Percentiles rank a stretch among this genome's conserved stretches.
These are phyloP conservation scores for Garcia nutans DNA, from an alignment of 345 rosid genomes.

Conservation along the genomic window DNA sequence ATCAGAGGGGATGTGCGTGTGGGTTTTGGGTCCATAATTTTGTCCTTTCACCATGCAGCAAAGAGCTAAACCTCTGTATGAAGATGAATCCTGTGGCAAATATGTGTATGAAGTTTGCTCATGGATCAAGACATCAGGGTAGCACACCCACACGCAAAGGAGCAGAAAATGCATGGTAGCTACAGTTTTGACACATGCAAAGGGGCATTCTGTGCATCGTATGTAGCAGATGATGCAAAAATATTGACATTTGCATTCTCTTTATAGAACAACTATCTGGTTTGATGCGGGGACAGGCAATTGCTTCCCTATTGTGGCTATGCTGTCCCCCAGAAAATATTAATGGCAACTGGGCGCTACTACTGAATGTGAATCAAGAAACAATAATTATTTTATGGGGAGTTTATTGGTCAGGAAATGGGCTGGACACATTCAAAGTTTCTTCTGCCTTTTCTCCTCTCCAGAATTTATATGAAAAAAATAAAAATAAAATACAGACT, in stretches of 20 bases:
- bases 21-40: not conserved
- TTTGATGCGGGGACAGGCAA: not conserved
- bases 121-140: no score
- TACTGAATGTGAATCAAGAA: no score
- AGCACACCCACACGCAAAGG: no score
- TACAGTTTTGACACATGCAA: not conserved
- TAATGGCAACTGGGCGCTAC: no score
- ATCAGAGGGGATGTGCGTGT: not conserved
- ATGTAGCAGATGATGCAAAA: not conserved
- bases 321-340: no score
- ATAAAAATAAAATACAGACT: no score
- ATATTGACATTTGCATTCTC: not conserved
- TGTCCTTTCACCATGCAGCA: not conserved
- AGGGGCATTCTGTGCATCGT: not conserved
- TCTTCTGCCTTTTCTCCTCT: no score
- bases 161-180: not conserved
- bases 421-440: no score
- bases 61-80: not conserved
- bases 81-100: not conserved
- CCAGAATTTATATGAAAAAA: no score
- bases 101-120: not conserved
- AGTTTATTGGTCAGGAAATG: no score
- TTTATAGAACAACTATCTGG: not conserved
- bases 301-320: no score
- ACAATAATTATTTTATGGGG: no score